phyloP scores from a whole-genome alignment of 208 protist genomes.

The Zelonia costaricensis region DNA sequence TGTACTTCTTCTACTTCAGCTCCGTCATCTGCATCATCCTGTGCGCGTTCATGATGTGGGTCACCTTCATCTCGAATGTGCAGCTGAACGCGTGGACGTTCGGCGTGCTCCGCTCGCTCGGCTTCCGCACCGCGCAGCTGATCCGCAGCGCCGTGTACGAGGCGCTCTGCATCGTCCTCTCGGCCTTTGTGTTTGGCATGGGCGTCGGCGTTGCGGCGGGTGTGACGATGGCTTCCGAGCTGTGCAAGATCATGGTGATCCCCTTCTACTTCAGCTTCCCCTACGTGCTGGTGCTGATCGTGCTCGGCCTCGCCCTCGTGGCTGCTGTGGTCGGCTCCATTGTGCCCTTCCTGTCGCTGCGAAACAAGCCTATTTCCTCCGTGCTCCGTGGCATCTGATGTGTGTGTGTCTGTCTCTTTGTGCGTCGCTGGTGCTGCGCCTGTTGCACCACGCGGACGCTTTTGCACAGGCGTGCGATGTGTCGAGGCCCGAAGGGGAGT shows the following conservation, averaged over 20 bases:
- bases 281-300: constrained; percentile 72
- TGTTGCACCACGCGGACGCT: too few species aligned
- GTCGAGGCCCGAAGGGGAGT: too few species aligned
- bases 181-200: constrained; percentile 85
- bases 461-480: too few species aligned
- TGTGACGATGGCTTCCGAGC: constrained; percentile 83
- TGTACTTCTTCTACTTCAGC: constrained; percentile 95
- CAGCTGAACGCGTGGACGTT: constrained; percentile 94
- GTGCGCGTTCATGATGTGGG: constrained; percentile 96
- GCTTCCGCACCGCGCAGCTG: constrained; percentile 83
- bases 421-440: neutral
- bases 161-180: constrained; percentile 90
- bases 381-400: constrained; percentile 52
- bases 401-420: constrained; percentile 3
- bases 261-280: constrained; percentile 92
- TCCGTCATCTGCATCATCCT: constrained; percentile 86
- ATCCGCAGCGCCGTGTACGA: constrained; percentile 94
- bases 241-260: constrained; percentile 87
- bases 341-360: constrained; percentile 73
- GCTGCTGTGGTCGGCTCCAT: constrained; percentile 88
- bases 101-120: constrained; percentile 93
- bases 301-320: constrained; percentile 75
- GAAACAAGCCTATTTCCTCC: constrained; percentile 70
- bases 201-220: constrained; percentile 76
- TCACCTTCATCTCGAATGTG: constrained; percentile 96